Evolutionary conservation across 2,329 filamentous ascomycete genomes (phyloP).

Genomic region (Aspergillus aculeatus): DNA sequence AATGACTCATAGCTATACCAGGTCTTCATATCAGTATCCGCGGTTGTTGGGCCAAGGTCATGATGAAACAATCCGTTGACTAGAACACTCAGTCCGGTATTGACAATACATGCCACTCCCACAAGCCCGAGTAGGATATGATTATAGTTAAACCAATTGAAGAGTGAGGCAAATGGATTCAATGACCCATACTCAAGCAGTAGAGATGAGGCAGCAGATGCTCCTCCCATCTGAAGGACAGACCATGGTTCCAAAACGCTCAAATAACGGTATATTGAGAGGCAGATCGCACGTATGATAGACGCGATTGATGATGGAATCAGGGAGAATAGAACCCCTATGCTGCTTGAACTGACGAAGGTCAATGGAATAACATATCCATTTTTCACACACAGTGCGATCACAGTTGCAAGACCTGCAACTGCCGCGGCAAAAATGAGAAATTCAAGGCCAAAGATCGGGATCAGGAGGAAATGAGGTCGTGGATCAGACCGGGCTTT

Average conservation of each 20-base stretch:
- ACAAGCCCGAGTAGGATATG: conserved; percentile 8
- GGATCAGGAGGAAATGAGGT: conserved; percentile 11
- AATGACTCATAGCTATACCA: conserved; percentile 2
- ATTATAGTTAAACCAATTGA: conserved; percentile 7
- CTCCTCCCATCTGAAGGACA: conserved; percentile 5
- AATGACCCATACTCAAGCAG: conserved; percentile 8
- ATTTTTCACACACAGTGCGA: conserved; percentile 1
- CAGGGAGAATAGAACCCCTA: conserved; percentile 1
- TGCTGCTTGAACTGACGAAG: neutral
- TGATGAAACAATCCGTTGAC: conserved; percentile 6
- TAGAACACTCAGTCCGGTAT: conserved; percentile 5
- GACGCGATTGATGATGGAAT: conserved; percentile 4
- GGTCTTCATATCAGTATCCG: neutral
- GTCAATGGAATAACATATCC: conserved; percentile 4
- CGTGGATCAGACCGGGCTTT: conserved; percentile 2
- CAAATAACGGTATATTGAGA: conserved; percentile 10
- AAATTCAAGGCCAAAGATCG: conserved; percentile 5
- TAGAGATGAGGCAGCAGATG: conserved; percentile 7
- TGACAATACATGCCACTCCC: conserved; percentile 8
- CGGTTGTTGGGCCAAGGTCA: conserved; percentile 4
- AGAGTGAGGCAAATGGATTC: conserved; percentile 6
- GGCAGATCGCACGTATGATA: conserved; percentile 7
- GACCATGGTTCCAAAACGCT: conserved; percentile 10
- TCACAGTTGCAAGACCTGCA: conserved; percentile 3
- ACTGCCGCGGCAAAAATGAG: conserved; percentile 1